Base-by-base conservation (phyloP, 768 basidiomycete species). In the Rhizopogon rudus region DNA sequence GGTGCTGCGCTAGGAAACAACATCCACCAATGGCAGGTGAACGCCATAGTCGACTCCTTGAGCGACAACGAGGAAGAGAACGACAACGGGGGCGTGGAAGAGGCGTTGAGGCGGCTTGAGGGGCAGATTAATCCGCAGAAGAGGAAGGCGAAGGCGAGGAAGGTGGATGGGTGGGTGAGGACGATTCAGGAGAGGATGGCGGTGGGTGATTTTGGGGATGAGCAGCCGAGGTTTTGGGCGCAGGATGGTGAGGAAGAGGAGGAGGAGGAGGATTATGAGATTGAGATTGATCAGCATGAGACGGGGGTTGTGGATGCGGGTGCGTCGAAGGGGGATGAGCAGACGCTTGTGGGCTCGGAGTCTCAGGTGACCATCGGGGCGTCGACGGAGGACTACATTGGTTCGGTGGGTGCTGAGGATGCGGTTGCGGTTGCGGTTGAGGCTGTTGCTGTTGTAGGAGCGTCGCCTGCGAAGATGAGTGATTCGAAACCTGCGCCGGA, bases 1-100 rank as follows among this genome's bases (percentile, higher is more conserved):
- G 67, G 81, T 5, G 79, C 76, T 2, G 76, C 73, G 0, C 58
- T 71, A 5, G 68, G 70, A 25, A 60, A 60, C 16, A 72, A 71
- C 29, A 83, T 91, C 16, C 82, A 85, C n/a, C 82, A 84, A 52
- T 93, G 91, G 91, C 91, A 92, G 61, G 75, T 90, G 70, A 88
- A 88, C 63, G 85, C 87, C 28, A 71, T 92, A 40, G 77, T 92
- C 10, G 87, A 91, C 48, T 84, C 81, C 40, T 72, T 88, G 60
- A 87, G 82, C 57, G 84, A 89, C 52, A 84, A 91, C 5, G 91
- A 86, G 55, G 77, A 72, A 16, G 17, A 49, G 37, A 90, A 86
- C 55, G 77, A 71, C 17, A 37, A 49, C 22, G 91, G 91, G 1
- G 92, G 90, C 61, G 87, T 90, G 16, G 91, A 93, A 33, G 88